Base-by-base conservation (phyloP, 129 eudicot species). In the Mikania micrantha region DNA sequence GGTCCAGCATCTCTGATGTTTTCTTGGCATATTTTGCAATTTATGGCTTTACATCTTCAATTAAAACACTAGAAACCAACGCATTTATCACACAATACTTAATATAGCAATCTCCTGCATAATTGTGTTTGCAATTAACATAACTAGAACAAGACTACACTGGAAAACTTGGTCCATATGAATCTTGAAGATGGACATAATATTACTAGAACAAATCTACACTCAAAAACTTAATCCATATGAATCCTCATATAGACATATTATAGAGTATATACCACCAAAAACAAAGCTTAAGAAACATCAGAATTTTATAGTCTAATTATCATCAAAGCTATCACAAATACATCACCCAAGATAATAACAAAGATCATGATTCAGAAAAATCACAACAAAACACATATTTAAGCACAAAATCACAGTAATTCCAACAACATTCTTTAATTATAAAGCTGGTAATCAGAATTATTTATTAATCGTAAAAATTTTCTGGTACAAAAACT, bases 21-120 rank as follows among this genome's bases (percentile, higher is more conserved):
- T 36, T 69, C 15, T 2, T 69, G 52, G 64, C 52, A 54, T 69
- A 61, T 32, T 58, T 71, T 28, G 32, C 40, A 11, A 41, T 44
- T n/a, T 16, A 70, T 1, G 25, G 58, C 9, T n/a, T 12, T 28
- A 29, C 9, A n/a, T 44, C 60, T 20, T 31, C 44, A 17, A 58
- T 50, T 13, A 41, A 12, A 29, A 9, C 50, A 61, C 9, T 35
- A 38, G 34, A 15, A 31, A 42, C 66, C 5, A 60, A 2, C 35
- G 2, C 4, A 53, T 32, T 34, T 44, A 34, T 32, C 25, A 70
- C 1, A 36, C 24, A 2, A 10, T 27, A 57, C 29, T 35, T 5
- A 12, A 32, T 38, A 62, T 20, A 12, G 39, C 65, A 27, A 38
- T 32, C 20, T 35, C 47, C 34, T 65, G 9, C 25, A 48, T 19